Evolutionary conservation across 306 rosid genomes (phyloP).

Genomic region (Psophocarpus tetragonolobus): DNA sequence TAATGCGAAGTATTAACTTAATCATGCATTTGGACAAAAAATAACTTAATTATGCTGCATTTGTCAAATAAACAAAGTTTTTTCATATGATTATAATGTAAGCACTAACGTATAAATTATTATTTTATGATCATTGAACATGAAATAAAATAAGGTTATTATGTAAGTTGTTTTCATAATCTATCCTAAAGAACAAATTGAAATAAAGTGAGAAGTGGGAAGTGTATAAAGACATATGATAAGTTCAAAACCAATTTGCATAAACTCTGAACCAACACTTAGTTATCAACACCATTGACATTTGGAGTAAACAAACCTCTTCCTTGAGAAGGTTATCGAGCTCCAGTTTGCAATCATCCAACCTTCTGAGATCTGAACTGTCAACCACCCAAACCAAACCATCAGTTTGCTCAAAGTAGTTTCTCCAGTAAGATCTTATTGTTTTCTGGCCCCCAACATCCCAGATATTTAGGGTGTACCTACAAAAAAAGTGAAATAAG

Average conservation of each 20-base stretch:
- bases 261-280: background rate
- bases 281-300: background rate
- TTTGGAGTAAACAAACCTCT: constrained; percentile 55
- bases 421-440: constrained; percentile 91
- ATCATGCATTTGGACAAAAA: no score
- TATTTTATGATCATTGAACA: no score
- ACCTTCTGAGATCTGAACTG: constrained; percentile 82
- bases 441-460: constrained; percentile 96
- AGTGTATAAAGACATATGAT: no score
- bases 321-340: constrained; percentile 87
- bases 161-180: no score
- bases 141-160: no score
- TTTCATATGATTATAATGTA: no score
- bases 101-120: no score
- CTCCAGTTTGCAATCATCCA: constrained; percentile 90
- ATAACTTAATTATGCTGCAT: no score
- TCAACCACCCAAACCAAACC: constrained; percentile 95
- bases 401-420: constrained; percentile 93
- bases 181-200: no score
- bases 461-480: constrained; percentile 80
- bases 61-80: no score
- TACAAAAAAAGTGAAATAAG: constrained; percentile 31
- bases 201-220: no score
- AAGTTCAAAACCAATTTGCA: no score
- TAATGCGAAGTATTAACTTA: background rate